Percentiles rank a stretch among this genome's conserved stretches.
Evolutionary conservation across 495 filamentous ascomycete species (phyloP).

Genomic region (Penicillium ucsense): DNA sequence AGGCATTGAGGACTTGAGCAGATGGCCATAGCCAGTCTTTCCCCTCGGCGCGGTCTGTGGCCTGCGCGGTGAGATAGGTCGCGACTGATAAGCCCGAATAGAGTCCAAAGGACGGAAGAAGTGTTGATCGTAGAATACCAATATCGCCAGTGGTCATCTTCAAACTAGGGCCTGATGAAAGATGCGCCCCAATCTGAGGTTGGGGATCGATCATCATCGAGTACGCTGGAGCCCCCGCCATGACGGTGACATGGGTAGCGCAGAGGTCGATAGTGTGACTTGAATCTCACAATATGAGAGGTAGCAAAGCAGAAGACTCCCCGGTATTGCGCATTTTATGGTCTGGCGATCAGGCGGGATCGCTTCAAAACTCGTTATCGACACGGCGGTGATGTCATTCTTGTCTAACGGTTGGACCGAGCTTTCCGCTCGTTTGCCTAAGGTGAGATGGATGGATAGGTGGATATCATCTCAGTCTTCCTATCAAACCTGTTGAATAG

Average conservation of each 20-base stretch:
- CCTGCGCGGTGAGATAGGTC: slow-evolving; percentile 35
- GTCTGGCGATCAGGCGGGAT: background rate
- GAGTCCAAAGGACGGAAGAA: slow-evolving; percentile 39
- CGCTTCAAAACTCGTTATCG: background rate
- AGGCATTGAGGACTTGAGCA: slow-evolving; percentile 45
- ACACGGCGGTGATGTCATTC: background rate
- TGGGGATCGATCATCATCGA: background rate
- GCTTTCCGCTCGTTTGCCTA: background rate
- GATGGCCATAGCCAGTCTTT: slow-evolving; percentile 51
- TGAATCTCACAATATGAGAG: background rate
- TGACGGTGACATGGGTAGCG: background rate
- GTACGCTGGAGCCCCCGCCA: slow-evolving; percentile 1
- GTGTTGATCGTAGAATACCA: slow-evolving; percentile 41
- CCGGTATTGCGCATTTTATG: background rate
- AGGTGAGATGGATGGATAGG: too few species aligned
- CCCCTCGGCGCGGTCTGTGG: slow-evolving; percentile 40
- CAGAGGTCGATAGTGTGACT: background rate
- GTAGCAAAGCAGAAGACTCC: background rate
- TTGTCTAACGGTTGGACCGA: background rate
- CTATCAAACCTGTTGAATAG: too few species aligned
- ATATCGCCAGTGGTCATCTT: slow-evolving; percentile 11
- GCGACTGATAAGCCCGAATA: slow-evolving; percentile 36
- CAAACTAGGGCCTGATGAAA: background rate
- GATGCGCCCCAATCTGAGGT: background rate
- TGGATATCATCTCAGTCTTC: too few species aligned